phyloP scores from a whole-genome alignment of 805 yeast genomes.

The Schwanniomyces sp. region DNA sequence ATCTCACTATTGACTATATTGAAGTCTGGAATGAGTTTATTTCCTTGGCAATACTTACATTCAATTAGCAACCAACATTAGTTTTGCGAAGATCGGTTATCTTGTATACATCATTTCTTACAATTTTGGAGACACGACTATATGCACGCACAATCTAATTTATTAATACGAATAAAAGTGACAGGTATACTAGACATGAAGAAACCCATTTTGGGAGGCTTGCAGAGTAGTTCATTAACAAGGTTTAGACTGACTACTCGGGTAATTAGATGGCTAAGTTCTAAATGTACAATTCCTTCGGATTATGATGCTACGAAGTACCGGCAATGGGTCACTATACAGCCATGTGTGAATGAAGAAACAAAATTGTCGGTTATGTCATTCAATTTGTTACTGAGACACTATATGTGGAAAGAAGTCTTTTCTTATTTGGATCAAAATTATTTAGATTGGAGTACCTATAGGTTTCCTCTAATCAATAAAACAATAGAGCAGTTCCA shows the following conservation, averaged over 20 bases:
- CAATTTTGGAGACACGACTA: no score
- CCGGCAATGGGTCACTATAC: constrained; percentile 19
- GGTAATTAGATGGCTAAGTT: not conserved
- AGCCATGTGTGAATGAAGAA: not conserved
- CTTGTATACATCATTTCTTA: no score
- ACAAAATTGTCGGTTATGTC: constrained; percentile 30
- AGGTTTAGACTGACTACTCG: not conserved
- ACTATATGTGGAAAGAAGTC: constrained; percentile 61
- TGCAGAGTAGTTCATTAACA: not conserved
- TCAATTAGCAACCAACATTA: no score
- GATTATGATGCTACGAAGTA: constrained; percentile 21
- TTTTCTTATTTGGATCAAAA: constrained; percentile 50
- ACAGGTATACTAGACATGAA: not conserved
- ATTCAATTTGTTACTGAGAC: constrained; percentile 50
- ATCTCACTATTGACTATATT: no score
- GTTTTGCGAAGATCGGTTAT: no score
- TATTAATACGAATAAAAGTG: no score
- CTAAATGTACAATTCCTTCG: constrained; percentile 2
- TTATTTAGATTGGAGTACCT: constrained; percentile 47
- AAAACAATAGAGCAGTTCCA: constrained; percentile 34
- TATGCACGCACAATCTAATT: no score
- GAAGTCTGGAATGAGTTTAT: no score
- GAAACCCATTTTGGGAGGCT: not conserved
- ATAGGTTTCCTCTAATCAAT: constrained; percentile 39
- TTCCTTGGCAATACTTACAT: no score